Evolutionary conservation across 306 rosid genomes (phyloP), one percentile per base, ranked within the genome.

Genomic region (Begonia peltatifolia): DNA sequence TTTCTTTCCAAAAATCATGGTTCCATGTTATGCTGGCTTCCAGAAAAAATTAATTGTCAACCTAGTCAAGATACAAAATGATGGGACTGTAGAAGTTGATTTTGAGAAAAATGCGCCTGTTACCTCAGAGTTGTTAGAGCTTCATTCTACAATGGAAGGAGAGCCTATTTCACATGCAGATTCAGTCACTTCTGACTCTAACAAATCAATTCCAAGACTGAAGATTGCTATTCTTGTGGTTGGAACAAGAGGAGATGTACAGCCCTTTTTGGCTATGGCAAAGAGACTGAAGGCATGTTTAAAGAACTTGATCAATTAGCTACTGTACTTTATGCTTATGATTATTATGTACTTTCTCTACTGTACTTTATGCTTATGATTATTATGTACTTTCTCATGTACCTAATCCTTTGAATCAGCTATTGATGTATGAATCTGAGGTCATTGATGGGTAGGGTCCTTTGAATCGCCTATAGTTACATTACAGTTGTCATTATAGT

Each of bases 241-340:
- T 46, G 99, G 99, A 69, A 90, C 99, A 57, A 79, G 99, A 76
- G 99, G 99, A 50, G 99, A 90, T 22, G 86, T 90, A 56, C 99
- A 90, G 57, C 81, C 99, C 67, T 90, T 90, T 74, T 57, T 90
- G 68, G 92, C 95, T 53, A 75, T 90, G 71, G 94, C 99, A 60
- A 86, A 73, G 79, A 83, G 77, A 76, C 93, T 90, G 64, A 92
- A 90, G 94, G 97, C 76, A 85, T 64, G 87, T 68, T 56, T 64
- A 50, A 58, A 54, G 53, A 49, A 48, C 53, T 43, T 63, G n/a
- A 20, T 12, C 14, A 46, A 41, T 43, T 59, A n/a, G 44, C 53
- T 38, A 47, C 38, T 30, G 38, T 30, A 30, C 51, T 64, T 36
- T 52, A 44, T 57, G n/a, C 14, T 68, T 17, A 36, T 53, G 55